These are phyloP conservation scores for Mytilinidion resinicola DNA, from an alignment of 495 filamentous ascomycete species.

Conservation along the genomic window DNA sequence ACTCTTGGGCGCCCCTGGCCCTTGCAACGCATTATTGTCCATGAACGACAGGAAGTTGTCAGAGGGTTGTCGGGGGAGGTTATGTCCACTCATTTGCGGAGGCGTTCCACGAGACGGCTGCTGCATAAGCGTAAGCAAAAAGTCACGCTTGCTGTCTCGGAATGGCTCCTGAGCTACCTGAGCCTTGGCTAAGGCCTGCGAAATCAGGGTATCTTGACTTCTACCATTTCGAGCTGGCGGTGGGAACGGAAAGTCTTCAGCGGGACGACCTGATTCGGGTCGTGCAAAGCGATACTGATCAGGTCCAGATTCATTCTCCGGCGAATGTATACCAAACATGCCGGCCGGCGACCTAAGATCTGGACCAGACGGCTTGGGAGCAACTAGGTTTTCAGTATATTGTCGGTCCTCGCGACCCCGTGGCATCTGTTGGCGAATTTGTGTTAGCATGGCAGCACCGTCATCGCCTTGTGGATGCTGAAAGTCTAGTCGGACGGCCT, in stretches of 20 bases:
- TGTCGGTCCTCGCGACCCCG: conserved; percentile 20
- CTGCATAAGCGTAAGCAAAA: conserved; percentile 34
- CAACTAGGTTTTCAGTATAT: conserved; percentile 19
- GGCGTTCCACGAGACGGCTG: conserved; percentile 18
- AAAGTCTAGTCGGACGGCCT: conserved; percentile 12
- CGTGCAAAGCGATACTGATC: conserved; percentile 19
- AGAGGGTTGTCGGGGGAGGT: conserved; percentile 14
- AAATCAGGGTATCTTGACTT: conserved; percentile 21
- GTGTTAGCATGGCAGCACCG: not conserved
- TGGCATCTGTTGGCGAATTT: conserved; percentile 11
- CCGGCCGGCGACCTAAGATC: conserved; percentile 7
- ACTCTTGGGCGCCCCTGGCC: conserved; percentile 28
- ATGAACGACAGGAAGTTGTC: conserved; percentile 29
- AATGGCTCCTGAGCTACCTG: conserved; percentile 11
- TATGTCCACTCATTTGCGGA: conserved; percentile 23
- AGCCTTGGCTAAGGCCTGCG: conserved; percentile 14
- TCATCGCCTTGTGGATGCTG: conserved; percentile 7
- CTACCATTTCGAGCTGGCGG: conserved; percentile 21
- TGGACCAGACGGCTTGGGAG: conserved; percentile 10
- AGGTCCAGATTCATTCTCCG: conserved; percentile 8
- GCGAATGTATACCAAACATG: conserved; percentile 17
- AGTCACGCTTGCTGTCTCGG: conserved; percentile 27
- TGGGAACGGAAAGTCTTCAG: conserved; percentile 16
- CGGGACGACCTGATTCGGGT: conserved; percentile 21
- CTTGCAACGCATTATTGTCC: conserved; percentile 26